Conservation (phyloP, 805 yeast species). For the Candida lessepsii region DNA sequence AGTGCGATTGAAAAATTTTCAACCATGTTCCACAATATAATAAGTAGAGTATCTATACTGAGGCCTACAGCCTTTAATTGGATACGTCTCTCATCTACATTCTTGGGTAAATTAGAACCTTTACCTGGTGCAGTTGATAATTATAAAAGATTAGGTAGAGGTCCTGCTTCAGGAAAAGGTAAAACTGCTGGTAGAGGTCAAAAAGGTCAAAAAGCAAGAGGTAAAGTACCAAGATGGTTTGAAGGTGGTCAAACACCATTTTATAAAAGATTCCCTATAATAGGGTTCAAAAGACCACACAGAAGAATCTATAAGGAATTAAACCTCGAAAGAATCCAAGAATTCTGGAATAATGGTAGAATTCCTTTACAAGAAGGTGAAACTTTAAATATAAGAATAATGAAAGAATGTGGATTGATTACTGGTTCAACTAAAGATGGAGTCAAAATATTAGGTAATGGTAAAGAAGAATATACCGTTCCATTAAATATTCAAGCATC, state of each 20-base stretch:
- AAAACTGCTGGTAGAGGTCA: slow-evolving; percentile 97
- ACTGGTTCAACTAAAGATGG: slow-evolving; percentile 76
- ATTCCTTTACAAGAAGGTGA: slow-evolving; percentile 58
- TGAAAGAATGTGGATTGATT: slow-evolving; percentile 72
- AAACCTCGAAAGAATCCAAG: slow-evolving; percentile 67
- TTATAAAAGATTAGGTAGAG: slow-evolving; percentile 86
- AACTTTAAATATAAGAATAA: slow-evolving; percentile 68
- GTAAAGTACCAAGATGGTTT: slow-evolving; percentile 86
- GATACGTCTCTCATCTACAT: slow-evolving; percentile 11
- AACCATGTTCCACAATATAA: background rate
- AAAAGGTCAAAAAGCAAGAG: slow-evolving; percentile 97
- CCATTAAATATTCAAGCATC: slow-evolving; percentile 80
- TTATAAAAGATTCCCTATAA: slow-evolving; percentile 78
- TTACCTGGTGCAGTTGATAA: slow-evolving; percentile 58
- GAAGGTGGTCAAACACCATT: slow-evolving; percentile 99
- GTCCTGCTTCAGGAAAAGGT: slow-evolving; percentile 91
- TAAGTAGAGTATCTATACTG: slow-evolving; percentile 1
- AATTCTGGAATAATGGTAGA: slow-evolving; percentile 67
- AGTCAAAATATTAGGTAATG: slow-evolving; percentile 75
- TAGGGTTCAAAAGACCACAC: slow-evolving; percentile 75
- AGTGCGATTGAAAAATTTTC: slow-evolving; percentile 8
- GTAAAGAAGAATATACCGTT: slow-evolving; percentile 46
- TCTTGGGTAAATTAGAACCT: slow-evolving; percentile 57
- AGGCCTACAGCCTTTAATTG: background rate
- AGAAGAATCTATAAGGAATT: slow-evolving; percentile 53